A percentile compares a stretch with the other conserved stretches of the same genome.
Evolutionary conservation across 2,329 filamentous ascomycete species (phyloP).

Genomic region (Penicillium sclerotiorum): DNA sequence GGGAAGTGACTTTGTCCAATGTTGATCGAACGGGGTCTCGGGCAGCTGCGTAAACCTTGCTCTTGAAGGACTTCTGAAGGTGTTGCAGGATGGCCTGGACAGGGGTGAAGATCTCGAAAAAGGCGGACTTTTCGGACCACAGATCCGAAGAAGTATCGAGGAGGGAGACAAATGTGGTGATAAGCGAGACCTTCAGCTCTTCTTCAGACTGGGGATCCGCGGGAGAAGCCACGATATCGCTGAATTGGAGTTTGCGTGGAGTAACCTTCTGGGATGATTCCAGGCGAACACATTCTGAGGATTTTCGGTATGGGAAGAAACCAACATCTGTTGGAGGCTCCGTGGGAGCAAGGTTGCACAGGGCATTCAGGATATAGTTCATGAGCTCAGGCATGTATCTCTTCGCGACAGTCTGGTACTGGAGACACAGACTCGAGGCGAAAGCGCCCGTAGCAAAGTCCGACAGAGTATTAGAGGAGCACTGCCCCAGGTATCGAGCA

Average conservation of each 20-base stretch:
- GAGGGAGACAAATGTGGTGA: slow-evolving; percentile 66
- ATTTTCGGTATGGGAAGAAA: slow-evolving; percentile 64
- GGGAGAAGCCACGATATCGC: slow-evolving; percentile 52
- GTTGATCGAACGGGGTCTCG: slow-evolving; percentile 33
- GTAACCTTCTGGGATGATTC: slow-evolving; percentile 33
- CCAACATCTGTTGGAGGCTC: slow-evolving; percentile 53
- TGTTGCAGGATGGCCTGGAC: slow-evolving; percentile 61
- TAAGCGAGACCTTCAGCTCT: slow-evolving; percentile 60
- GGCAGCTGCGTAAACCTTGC: slow-evolving; percentile 51
- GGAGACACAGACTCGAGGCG: slow-evolving; percentile 73
- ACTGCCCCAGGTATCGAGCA: slow-evolving; percentile 78
- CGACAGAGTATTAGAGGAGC: slow-evolving; percentile 63
- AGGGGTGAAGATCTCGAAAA: slow-evolving; percentile 76
- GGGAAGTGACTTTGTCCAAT: slow-evolving; percentile 41
- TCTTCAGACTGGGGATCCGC: slow-evolving; percentile 33
- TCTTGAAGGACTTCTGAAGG: slow-evolving; percentile 58
- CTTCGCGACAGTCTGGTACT: slow-evolving; percentile 82
- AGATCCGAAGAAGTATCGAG: slow-evolving; percentile 69
- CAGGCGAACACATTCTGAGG: slow-evolving; percentile 56
- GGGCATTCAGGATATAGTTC: slow-evolving; percentile 75
- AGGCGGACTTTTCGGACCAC: slow-evolving; percentile 74
- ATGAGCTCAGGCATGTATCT: slow-evolving; percentile 87
- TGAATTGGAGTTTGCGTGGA: slow-evolving; percentile 60
- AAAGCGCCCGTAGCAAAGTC: slow-evolving; percentile 77
- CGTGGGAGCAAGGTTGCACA: slow-evolving; percentile 67